Conservation (phyloP, 352 stramenopile species). For the Pythium myriotylum region DNA sequence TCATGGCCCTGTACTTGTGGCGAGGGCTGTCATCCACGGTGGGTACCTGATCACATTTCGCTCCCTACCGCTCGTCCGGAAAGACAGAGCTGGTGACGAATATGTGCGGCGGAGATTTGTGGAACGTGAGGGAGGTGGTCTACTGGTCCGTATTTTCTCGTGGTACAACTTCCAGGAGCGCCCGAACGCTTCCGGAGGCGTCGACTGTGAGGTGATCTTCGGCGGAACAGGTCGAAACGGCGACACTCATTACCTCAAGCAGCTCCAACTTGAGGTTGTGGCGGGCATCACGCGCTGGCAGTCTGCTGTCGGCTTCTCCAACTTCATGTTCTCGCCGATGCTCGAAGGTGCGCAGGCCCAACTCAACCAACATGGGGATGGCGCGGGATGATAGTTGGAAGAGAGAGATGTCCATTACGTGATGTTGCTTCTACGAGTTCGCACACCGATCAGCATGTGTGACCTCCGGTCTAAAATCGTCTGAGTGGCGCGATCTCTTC, state of each 20-base stretch:
- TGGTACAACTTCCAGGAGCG: slow-evolving; percentile 78
- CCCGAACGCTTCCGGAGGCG: slow-evolving; percentile 11
- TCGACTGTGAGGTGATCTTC: slow-evolving; percentile 66
- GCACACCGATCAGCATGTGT: too few relatives aligned
- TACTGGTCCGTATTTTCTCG: slow-evolving; percentile 67
- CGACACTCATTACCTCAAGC: slow-evolving; percentile 55
- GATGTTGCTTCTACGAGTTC: too few relatives aligned
- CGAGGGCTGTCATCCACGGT: slow-evolving; percentile 57
- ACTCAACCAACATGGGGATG: too few relatives aligned
- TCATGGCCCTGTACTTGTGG: slow-evolving; percentile 63
- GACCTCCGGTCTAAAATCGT: too few relatives aligned
- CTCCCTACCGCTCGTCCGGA: slow-evolving; percentile 51
- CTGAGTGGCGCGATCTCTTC: too few relatives aligned
- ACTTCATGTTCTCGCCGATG: slow-evolving; percentile 6
- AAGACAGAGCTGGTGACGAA: slow-evolving; percentile 11
- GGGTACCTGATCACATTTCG: slow-evolving; percentile 73
- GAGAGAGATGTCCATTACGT: too few relatives aligned
- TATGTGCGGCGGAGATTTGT: slow-evolving; percentile 44
- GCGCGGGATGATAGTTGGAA: background rate
- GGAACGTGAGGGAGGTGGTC: slow-evolving; percentile 41
- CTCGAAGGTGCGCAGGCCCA: background rate
- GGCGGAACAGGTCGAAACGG: slow-evolving; percentile 56
- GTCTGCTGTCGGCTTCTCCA: slow-evolving; percentile 46
- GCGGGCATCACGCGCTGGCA: slow-evolving; percentile 69
- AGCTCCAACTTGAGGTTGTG: slow-evolving; percentile 70